Percentiles rank a stretch among this genome's conserved stretches.
phyloP scores from a whole-genome alignment of 352 stramenopile genomes.

The Globisporangium echinulatum region DNA sequence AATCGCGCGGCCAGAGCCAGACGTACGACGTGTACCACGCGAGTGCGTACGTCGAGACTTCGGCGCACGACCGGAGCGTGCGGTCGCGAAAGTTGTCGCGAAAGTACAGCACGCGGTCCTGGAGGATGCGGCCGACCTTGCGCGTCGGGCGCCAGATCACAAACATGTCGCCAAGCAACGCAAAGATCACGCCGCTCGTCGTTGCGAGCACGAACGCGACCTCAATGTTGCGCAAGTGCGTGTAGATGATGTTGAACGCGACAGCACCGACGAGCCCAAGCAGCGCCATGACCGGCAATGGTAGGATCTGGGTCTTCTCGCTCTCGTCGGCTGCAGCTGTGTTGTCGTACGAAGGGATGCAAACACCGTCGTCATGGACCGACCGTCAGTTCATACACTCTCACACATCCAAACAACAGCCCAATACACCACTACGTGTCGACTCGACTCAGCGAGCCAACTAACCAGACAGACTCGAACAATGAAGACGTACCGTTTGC shows the following conservation, averaged over 20 bases:
- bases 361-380: neutral
- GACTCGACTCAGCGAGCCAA: neutral
- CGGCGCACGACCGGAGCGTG: constrained; percentile 41
- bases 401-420: neutral
- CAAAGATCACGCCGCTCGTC: constrained; percentile 68
- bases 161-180: constrained; percentile 77
- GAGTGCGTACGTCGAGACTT: constrained; percentile 42
- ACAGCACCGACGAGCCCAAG: constrained; percentile 70
- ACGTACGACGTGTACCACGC: constrained; percentile 63
- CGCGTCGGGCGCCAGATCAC: constrained; percentile 79
- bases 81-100: constrained; percentile 55
- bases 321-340: constrained; percentile 23
- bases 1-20: constrained; percentile 60
- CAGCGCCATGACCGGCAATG: constrained; percentile 75
- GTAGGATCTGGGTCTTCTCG: constrained; percentile 67
- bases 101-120: constrained; percentile 69
- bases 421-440: too few relatives aligned
- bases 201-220: constrained; percentile 78
- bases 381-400: neutral
- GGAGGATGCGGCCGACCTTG: constrained; percentile 70
- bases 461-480: neutral
- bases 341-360: neutral
- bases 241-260: constrained; percentile 87
- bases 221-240: constrained; percentile 71
- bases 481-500: constrained; percentile 25